Evolutionary conservation across 164 flowering plant species (phyloP).

Genomic region (Vitis cinerea): DNA sequence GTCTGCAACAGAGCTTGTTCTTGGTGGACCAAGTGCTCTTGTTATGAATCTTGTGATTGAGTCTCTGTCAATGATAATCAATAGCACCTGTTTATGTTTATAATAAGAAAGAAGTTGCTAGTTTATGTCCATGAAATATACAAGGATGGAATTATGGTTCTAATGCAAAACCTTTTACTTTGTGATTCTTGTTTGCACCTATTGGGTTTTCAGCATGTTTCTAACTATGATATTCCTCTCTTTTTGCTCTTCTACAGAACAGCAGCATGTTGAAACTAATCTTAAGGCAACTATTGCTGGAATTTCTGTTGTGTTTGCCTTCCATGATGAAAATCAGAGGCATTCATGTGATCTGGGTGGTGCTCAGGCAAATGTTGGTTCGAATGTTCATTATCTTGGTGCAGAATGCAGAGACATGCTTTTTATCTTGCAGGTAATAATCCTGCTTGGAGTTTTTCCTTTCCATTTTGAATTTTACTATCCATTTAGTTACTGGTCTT

Average conservation of each 20-base stretch:
- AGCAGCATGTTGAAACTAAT: conserved; percentile 71
- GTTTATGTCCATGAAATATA: not conserved
- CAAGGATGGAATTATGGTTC: not conserved
- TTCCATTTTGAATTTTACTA: not conserved
- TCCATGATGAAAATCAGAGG: conserved; percentile 54
- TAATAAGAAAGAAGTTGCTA: not conserved
- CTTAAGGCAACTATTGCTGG: conserved; percentile 62
- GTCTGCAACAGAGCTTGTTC: not conserved
- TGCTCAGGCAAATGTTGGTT: conserved; percentile 20
- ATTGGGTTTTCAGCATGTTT: not conserved
- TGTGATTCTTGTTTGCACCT: not conserved
- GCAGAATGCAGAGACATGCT: conserved; percentile 43
- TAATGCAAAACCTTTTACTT: not conserved
- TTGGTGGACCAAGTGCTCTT: not conserved
- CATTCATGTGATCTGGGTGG: conserved; percentile 17
- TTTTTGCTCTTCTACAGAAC: conserved; percentile 51
- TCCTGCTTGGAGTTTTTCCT: conserved; percentile 12
- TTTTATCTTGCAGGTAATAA: conserved; percentile 68
- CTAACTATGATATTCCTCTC: conserved; percentile 2
- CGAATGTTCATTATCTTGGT: conserved; percentile 45
- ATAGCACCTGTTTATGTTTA: no score
- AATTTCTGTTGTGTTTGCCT: conserved; percentile 56
- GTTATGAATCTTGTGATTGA: not conserved
- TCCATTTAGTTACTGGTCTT: not conserved
- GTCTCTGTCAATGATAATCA: no score